Percentiles rank a stretch among this genome's conserved stretches.
These are phyloP conservation scores for Alternaria brassicicola DNA, from an alignment of 2,329 filamentous ascomycete genomes.

Conservation along the genomic window DNA sequence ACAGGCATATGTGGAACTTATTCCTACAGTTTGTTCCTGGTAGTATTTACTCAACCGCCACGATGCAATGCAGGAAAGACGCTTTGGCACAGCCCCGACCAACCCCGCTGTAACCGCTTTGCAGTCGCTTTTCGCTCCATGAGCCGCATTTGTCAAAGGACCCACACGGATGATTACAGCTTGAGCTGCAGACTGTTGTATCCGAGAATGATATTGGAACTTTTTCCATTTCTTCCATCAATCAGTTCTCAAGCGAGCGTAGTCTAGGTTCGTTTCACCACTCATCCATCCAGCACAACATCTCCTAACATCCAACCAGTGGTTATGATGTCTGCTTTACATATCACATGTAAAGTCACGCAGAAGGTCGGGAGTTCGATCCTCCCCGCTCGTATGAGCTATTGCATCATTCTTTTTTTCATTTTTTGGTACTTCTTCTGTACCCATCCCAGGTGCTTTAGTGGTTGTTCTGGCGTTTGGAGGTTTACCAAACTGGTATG, in stretches of 20 bases:
- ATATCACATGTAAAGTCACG: constrained; percentile 34
- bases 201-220: not conserved
- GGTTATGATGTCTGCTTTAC: constrained; percentile 51
- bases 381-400: constrained; percentile 39
- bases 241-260: constrained; percentile 13
- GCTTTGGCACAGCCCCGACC: not conserved
- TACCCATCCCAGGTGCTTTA: not conserved
- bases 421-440: not conserved
- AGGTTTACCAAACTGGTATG: not conserved
- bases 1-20: too few relatives aligned
- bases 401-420: constrained; percentile 28
- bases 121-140: not conserved
- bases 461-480: not conserved
- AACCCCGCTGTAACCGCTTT: not conserved
- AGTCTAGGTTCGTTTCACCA: too few relatives aligned
- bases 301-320: too few relatives aligned
- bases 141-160: not conserved
- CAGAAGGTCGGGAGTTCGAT: constrained; percentile 49
- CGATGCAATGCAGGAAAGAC: not conserved
- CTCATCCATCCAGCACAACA: too few relatives aligned
- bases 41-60: not conserved
- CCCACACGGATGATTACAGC: not conserved
- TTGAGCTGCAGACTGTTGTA: not conserved
- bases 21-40: too few relatives aligned
- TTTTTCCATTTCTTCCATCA: not conserved